Percentiles rank a stretch among this genome's conserved stretches.
Conservation (phyloP, 2,329 filamentous ascomycete species). For the Trichoderma guizhouense region DNA sequence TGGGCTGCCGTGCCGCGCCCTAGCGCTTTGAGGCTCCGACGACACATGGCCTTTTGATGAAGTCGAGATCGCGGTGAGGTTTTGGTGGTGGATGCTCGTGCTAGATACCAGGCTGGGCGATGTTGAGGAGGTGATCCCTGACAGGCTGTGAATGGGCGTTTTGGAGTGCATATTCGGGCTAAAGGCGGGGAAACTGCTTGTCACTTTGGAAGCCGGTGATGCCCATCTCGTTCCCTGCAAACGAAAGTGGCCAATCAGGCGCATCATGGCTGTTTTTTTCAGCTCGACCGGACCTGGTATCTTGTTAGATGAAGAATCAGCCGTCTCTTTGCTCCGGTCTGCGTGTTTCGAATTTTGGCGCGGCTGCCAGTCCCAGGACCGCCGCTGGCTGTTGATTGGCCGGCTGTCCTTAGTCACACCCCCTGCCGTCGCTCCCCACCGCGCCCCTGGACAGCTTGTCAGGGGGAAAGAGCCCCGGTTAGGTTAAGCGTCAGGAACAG, state of each 20-base stretch:
- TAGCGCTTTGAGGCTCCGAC: slow-evolving; percentile 3
- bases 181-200: background rate
- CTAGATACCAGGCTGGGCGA: background rate
- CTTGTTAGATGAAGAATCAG: slow-evolving; percentile 4
- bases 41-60: background rate
- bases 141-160: background rate
- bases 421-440: slow-evolving; percentile 3
- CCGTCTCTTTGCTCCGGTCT: background rate
- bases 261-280: background rate
- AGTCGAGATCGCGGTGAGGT: background rate
- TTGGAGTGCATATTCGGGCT: background rate
- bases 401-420: background rate
- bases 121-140: background rate
- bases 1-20: slow-evolving; percentile 12
- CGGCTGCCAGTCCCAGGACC: background rate
- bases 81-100: background rate
- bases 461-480: slow-evolving; percentile 8
- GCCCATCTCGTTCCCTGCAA: background rate
- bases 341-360: slow-evolving; percentile 9
- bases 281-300: background rate
- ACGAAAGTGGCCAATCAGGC: background rate
- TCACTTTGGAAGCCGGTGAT: background rate
- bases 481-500: slow-evolving; percentile 40
- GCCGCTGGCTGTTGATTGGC: background rate
- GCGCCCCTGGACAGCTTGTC: slow-evolving; percentile 7